A percentile compares a stretch with the other conserved stretches of the same genome.
These are phyloP conservation scores for Exophiala calicioides DNA, from an alignment of 2,329 filamentous ascomycete genomes.

Conservation along the genomic window DNA sequence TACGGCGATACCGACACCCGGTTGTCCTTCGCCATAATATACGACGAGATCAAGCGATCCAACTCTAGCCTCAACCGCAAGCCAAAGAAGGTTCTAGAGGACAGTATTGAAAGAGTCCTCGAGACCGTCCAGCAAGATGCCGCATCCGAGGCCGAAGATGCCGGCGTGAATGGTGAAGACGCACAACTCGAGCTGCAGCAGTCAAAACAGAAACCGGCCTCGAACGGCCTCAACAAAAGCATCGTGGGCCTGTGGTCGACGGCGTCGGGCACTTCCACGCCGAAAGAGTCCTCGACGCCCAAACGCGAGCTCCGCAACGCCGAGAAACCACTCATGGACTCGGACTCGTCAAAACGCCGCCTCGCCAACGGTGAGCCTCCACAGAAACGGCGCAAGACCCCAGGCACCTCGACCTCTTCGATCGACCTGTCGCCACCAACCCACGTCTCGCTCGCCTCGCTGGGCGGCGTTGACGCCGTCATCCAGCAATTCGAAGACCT, in stretches of 20 bases:
- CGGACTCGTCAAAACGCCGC: slow-evolving; percentile 53
- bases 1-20: slow-evolving; percentile 46
- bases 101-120: slow-evolving; percentile 80
- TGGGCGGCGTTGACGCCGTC: slow-evolving; percentile 75
- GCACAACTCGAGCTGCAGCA: slow-evolving; percentile 30
- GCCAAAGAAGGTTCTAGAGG: slow-evolving; percentile 78
- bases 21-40: slow-evolving; percentile 64
- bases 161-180: slow-evolving; percentile 51
- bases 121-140: slow-evolving; percentile 67
- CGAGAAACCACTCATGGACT: slow-evolving; percentile 21
- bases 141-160: slow-evolving; percentile 52
- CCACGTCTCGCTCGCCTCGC: slow-evolving; percentile 67
- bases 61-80: slow-evolving; percentile 84
- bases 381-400: slow-evolving; percentile 63
- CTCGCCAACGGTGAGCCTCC: slow-evolving; percentile 66
- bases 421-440: slow-evolving; percentile 66
- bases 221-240: slow-evolving; percentile 67
- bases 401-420: slow-evolving; percentile 50
- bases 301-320: slow-evolving; percentile 8
- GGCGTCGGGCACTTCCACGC: slow-evolving; percentile 10
- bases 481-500: slow-evolving; percentile 69
- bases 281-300: slow-evolving; percentile 25
- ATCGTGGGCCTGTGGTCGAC: slow-evolving; percentile 61
- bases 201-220: slow-evolving; percentile 34
- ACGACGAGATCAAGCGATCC: slow-evolving; percentile 77